Base-by-base conservation (phyloP, 2,329 filamentous ascomycete species). In the Rutstroemia sp. region DNA sequence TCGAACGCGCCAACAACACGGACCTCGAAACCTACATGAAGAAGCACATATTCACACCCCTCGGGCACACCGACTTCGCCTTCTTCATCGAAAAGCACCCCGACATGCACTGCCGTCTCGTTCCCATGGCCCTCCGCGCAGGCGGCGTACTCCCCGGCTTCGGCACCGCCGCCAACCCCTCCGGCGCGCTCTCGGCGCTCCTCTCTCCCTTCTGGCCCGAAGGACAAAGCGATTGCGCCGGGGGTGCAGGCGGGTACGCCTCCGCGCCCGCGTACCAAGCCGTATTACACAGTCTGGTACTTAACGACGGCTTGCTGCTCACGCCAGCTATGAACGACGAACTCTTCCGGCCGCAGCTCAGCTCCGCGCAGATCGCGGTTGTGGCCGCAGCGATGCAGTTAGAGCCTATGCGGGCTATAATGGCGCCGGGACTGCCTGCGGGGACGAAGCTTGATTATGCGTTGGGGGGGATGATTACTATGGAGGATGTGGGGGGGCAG, bases 1-100 rank as follows among this genome's bases (percentile, higher is more conserved):
- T 83, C 0, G 73, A 79, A 60, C 73, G 79, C 5, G 54, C 57
- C 4, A 64, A 52, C n/a, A 44, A 56, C 21, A 58, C 51, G 8
- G 50, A 56, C 6, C 57, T 66, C 1, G 48, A 62, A 38, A 16
- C 48, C 1, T 67, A 64, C 45, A 61, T 65, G 53, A 37, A 62
- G 10, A 50, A 54, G 27, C 12, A 63, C 23, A 61, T 66, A 21
- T 63, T 54, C 42, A 14, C 45, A 12, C 45, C 52, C 45, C 21
- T 54, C 10, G n/a, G 21, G 4, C 58, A 64, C 30, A 50, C 47
- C 14, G 39, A 57, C 37, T 58, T 64, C 1, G 50, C 58, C 6
- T 64, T 64, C 42, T 57, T 58, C 8, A 41, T 54, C 8, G 37
- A 57, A 9, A 9, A 38, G 9, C 14, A 39, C 3, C 49, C 60